phyloP scores from a whole-genome alignment of 1,284 basidiomycete genomes.

The Ceratobasidium sp. region DNA sequence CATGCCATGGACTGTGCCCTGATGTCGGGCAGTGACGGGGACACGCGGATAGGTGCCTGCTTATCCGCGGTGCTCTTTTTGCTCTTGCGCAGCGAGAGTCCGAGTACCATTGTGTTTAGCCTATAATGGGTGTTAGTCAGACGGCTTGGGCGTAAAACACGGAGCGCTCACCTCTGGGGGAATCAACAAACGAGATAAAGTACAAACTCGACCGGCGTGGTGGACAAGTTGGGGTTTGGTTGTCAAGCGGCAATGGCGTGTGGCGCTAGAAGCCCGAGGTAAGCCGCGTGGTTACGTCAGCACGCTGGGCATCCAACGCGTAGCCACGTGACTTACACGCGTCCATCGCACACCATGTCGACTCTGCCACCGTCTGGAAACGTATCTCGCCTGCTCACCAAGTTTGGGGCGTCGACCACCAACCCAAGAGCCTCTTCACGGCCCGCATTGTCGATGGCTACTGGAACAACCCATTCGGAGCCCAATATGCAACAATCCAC shows the following conservation, averaged over 20 bases:
- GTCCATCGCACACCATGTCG: neutral
- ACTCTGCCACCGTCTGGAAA: constrained; percentile 23
- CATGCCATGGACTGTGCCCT: constrained; percentile 73
- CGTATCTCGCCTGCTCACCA: constrained; percentile 30
- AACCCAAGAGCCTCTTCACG: neutral
- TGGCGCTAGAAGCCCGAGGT: too few species aligned
- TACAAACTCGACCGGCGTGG: too few species aligned
- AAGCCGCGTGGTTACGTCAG: too few species aligned
- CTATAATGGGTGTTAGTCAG: neutral
- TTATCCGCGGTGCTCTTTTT: constrained; percentile 54
- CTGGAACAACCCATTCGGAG: neutral
- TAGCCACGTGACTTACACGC: constrained; percentile 17
- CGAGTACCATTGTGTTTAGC: constrained; percentile 59
- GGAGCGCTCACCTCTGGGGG: too few species aligned
- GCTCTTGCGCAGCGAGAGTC: constrained; percentile 66
- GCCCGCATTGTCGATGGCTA: neutral
- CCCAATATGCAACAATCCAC: constrained; percentile 13
- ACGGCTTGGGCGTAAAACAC: neutral
- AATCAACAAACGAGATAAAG: too few species aligned
- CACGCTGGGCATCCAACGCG: too few species aligned
- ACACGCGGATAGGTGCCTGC: constrained; percentile 59
- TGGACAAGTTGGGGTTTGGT: too few species aligned
- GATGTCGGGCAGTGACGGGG: constrained; percentile 77
- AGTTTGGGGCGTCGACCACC: constrained; percentile 21
- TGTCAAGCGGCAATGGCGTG: too few species aligned